Conservation (phyloP, 2,329 filamentous ascomycete genomes). For the Colletotrichum gigasporum region DNA sequence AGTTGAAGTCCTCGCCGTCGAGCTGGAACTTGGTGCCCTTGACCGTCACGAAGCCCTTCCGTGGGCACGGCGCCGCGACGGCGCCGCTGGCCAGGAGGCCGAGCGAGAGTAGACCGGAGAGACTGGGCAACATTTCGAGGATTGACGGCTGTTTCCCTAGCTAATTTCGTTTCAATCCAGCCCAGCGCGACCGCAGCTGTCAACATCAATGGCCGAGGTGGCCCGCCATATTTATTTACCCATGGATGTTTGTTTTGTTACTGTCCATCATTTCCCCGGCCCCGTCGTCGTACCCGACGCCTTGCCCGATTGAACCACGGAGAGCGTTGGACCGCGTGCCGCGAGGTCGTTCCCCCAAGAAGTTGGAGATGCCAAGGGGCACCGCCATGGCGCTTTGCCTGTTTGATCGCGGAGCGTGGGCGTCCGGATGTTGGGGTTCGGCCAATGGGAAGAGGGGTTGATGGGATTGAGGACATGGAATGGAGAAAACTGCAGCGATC, state of each 20-base stretch:
- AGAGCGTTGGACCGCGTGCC: slow-evolving; percentile 25
- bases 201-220: background rate
- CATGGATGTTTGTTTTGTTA: no score
- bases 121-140: slow-evolving; percentile 9
- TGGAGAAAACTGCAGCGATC: slow-evolving; percentile 4
- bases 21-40: slow-evolving; percentile 61
- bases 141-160: background rate
- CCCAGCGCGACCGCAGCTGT: background rate
- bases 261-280: background rate
- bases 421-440: slow-evolving; percentile 16
- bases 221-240: slow-evolving; percentile 23
- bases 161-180: background rate
- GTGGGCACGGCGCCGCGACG: slow-evolving; percentile 29
- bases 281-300: background rate
- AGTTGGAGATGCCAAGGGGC: slow-evolving; percentile 22
- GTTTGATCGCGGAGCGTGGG: slow-evolving; percentile 6
- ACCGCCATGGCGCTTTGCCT: background rate
- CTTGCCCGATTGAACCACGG: slow-evolving; percentile 17
- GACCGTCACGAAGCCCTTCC: slow-evolving; percentile 57
- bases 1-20: slow-evolving; percentile 64
- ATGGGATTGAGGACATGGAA: background rate
- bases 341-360: background rate
- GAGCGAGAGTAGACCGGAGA: slow-evolving; percentile 28
- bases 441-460: slow-evolving; percentile 1
- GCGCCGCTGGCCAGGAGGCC: slow-evolving; percentile 27